Evolutionary conservation across 2,329 filamentous ascomycete genomes (phyloP), one percentile per base, ranked within the genome.

Genomic region (Mariannaea sp.): DNA sequence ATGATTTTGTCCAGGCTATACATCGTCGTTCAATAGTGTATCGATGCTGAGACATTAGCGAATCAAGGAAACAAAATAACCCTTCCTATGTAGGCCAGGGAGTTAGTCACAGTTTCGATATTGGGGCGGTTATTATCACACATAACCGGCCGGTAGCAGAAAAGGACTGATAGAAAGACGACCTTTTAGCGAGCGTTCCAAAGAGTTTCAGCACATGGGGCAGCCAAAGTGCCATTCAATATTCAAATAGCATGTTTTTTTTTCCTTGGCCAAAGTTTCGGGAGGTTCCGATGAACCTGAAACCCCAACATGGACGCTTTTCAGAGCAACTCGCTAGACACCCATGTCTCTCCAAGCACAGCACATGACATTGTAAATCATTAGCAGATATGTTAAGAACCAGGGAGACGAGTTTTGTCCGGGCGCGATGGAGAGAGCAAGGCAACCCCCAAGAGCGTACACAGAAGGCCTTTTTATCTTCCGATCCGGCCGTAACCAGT

Each of bases 231-330:
- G 32, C 20, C 27, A 16, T 13, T 48, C 26, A 14, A 5, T 53
- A 32, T 41, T n/a, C 26, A 17, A 30, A 10, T 14, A 12, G n/a
- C 26, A 17, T n/a, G n/a, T n/a, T 7, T 33, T n/a, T 7, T 3
- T 38, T 38, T 9, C 29, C 29, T 39, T 49, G 53, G 49, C 20
- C 35, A 27, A 38, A 42, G 46, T 53, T 44, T 58, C 53, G 55
- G 51, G 42, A 61, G 44, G 51, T 61, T 35, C 42, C 57, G 59
- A 55, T 50, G 41, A 47, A 64, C 61, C 61, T 64, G 61, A 64
- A 64, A 64, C 61, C 12, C 45, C 49, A 53, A 40, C 53, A 56
- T 40, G 53, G 53, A 46, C 39, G 19, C 26, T n/a, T 38, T 38
- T 39, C 19, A 44, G 30, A 53, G 22, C 41, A 56, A 45, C 48